These are phyloP conservation scores for Chenopodium album DNA, from an alignment of 148 eudicot species.

Conservation along the genomic window DNA sequence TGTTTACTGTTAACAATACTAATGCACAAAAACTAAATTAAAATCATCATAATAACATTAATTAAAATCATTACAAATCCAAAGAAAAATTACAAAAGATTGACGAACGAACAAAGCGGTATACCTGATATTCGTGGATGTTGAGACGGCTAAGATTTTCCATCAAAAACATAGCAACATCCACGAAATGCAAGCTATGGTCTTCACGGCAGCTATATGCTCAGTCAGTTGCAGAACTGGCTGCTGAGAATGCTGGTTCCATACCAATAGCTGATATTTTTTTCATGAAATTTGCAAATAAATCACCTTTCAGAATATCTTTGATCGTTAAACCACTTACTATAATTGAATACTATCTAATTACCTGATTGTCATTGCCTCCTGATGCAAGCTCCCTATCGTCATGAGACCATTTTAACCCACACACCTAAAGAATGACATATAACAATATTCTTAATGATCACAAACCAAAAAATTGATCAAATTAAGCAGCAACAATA, in stretches of 20 bases:
- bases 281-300: not conserved
- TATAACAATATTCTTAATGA: not conserved
- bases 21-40: too few species aligned
- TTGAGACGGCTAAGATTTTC: too few species aligned
- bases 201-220: conserved; percentile 97
- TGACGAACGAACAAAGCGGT: too few species aligned
- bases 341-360: not conserved
- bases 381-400: conserved; percentile 98
- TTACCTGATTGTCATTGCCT: conserved; percentile 95
- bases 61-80: too few species aligned
- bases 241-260: conserved; percentile 89
- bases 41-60: too few species aligned
- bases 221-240: conserved; percentile 69
- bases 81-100: too few species aligned
- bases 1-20: not conserved
- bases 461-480: not conserved
- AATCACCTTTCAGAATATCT: not conserved
- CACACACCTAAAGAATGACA: conserved; percentile 65
- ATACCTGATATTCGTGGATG: too few species aligned
- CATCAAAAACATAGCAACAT: too few species aligned
- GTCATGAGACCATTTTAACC: conserved; percentile 97
- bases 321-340: too few species aligned
- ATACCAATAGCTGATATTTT: conserved; percentile 65
- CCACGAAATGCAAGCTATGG: conserved; percentile 52
- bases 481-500: too few species aligned